A percentile compares a stretch with the other conserved stretches of the same genome.
phyloP scores from a whole-genome alignment of 768 basidiomycete genomes.

The Naganishia kalamii region DNA sequence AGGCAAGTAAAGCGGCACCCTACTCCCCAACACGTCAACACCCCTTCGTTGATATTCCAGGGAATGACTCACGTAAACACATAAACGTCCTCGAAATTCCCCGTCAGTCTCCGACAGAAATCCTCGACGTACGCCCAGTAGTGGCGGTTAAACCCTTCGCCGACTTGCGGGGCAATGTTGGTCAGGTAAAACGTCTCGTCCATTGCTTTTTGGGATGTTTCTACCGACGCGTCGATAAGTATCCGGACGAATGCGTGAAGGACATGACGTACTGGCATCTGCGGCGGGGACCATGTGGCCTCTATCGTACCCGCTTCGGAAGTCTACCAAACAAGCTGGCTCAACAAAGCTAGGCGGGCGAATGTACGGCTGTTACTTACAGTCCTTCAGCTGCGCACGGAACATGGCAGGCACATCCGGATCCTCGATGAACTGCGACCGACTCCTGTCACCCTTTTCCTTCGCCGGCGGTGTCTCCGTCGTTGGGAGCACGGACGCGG shows the following conservation, averaged over 20 bases:
- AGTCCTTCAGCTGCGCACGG: conserved; percentile 77
- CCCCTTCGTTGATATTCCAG: neutral
- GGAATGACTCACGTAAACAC: conserved; percentile 65
- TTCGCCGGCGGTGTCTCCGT: conserved; percentile 28
- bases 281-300: conserved; percentile 99
- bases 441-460: conserved; percentile 21
- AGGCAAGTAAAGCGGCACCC: conserved; percentile 88
- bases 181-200: conserved; percentile 89
- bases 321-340: conserved; percentile 48
- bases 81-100: conserved; percentile 86
- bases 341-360: neutral
- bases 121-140: conserved; percentile 97
- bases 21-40: conserved; percentile 5
- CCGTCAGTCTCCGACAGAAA: conserved; percentile 85
- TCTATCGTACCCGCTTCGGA: conserved; percentile 86
- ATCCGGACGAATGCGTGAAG: too few relatives aligned
- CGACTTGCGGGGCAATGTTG: conserved; percentile 97
- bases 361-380: conserved; percentile 26
- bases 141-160: conserved; percentile 93
- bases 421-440: conserved; percentile 67
- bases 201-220: conserved; percentile 66
- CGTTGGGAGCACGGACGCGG: neutral
- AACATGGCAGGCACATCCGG: conserved; percentile 66
- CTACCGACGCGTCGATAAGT: too few relatives aligned
- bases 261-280: conserved; percentile 59